A percentile compares a stretch with the other conserved stretches of the same genome.
These are phyloP conservation scores for Leptographium galeiforme DNA, from an alignment of 2,329 filamentous ascomycete genomes.

Conservation along the genomic window DNA sequence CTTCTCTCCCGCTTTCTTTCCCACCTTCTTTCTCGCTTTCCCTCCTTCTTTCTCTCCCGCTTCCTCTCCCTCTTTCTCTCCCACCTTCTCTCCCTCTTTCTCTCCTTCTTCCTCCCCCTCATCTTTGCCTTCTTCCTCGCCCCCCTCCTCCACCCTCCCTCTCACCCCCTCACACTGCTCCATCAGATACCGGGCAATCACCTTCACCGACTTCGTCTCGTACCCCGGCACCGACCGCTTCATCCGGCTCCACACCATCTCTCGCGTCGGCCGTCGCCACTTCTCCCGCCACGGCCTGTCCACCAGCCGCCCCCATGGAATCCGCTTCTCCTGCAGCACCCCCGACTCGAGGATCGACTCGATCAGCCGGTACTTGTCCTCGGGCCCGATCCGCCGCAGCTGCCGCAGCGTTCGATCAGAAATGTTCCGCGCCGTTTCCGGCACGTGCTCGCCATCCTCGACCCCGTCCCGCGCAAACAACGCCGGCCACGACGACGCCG, in stretches of 20 bases:
- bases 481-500: neutral
- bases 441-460: slow-evolving; percentile 12
- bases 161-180: slow-evolving; percentile 5
- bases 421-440: slow-evolving; percentile 24
- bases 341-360: slow-evolving; percentile 27
- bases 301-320: slow-evolving; percentile 33
- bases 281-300: slow-evolving; percentile 5
- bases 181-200: slow-evolving; percentile 8
- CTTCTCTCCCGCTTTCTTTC: neutral
- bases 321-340: slow-evolving; percentile 28
- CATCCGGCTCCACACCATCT: slow-evolving; percentile 12
- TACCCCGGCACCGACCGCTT: slow-evolving; percentile 9
- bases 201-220: slow-evolving; percentile 6
- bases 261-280: slow-evolving; percentile 9
- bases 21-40: neutral
- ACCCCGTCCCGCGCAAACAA: slow-evolving; percentile 12
- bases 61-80: no score
- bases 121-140: neutral
- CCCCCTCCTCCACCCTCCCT: neutral
- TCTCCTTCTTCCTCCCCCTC: neutral
- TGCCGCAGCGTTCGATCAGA: slow-evolving; percentile 27
- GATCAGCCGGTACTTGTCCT: slow-evolving; percentile 31
- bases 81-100: neutral
- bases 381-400: slow-evolving; percentile 25
- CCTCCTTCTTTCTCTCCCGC: neutral